A percentile compares a stretch with the other conserved stretches of the same genome.
These are phyloP conservation scores for Fusarium sp. DNA, from an alignment of 2,329 filamentous ascomycete genomes.

Conservation along the genomic window DNA sequence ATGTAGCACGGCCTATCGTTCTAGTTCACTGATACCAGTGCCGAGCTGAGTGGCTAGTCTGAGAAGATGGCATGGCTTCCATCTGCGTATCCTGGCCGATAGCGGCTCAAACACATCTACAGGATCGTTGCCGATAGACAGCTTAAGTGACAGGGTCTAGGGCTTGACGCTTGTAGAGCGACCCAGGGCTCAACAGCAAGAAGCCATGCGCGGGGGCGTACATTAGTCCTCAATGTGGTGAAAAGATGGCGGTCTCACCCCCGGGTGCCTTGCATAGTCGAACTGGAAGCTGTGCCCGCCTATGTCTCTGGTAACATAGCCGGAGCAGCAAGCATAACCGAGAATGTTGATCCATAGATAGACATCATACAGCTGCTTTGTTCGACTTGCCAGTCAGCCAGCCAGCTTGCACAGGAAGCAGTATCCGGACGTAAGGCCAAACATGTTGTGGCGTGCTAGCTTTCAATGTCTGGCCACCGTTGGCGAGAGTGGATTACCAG, in stretches of 20 bases:
- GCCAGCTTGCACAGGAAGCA: constrained; percentile 33
- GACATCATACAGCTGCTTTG: constrained; percentile 23
- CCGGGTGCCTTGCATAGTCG: constrained; percentile 36
- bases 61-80: constrained; percentile 33
- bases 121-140: constrained; percentile 24
- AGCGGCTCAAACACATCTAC: constrained; percentile 20
- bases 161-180: constrained; percentile 12
- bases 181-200: constrained; percentile 15
- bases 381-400: constrained; percentile 22
- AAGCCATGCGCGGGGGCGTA: constrained; percentile 22
- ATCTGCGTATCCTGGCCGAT: constrained; percentile 18
- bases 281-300: constrained; percentile 22
- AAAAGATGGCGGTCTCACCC: constrained; percentile 39
- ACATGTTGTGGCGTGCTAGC: constrained; percentile 28
- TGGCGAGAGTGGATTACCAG: constrained; percentile 35
- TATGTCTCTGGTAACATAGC: constrained; percentile 26
- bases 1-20: constrained; percentile 30
- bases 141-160: constrained; percentile 11
- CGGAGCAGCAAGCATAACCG: constrained; percentile 44
- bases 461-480: constrained; percentile 33
- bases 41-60: constrained; percentile 34
- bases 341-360: constrained; percentile 32
- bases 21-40: constrained; percentile 19
- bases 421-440: constrained; percentile 29
- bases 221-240: constrained; percentile 35